Base-by-base conservation (phyloP, 164 flowering plant genomes). In the Kalanchoe fedtschenkoi region DNA sequence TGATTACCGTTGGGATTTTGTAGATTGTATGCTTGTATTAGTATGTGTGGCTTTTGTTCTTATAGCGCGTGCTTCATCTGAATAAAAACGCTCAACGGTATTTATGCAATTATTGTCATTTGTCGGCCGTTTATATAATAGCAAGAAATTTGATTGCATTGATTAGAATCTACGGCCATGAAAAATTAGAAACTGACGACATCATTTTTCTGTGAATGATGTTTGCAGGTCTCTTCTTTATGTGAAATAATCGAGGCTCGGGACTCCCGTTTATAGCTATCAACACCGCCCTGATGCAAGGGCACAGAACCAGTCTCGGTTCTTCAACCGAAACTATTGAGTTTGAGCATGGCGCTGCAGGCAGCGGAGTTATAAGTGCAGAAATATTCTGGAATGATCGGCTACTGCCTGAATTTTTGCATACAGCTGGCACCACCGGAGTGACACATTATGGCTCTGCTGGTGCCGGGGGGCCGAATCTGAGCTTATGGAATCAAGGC, bases 331-430 rank as follows among this genome's bases (percentile, higher is more conserved):
- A 77, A 59, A 65, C 66, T 26, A 53, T 81, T n/a, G 68, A 69
- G 61, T 72, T 77, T 70, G 83, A 81, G 14, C 75, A 73, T 71
- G 88, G 81, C 34, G 74, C 82, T 37, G 26, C 77, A 64, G 70
- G 69, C 62, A 69, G 64, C 66, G 53, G 74, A 58, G 69, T 54
- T 30, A 46, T 77, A 58, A 78, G 74, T 63, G 72, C 71, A 55
- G 82, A 74, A 32, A 51, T 75, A 5, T 69, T 69, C 66, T 80
- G 89, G 86, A 75, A 66, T 66, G 76, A 73, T 58, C 69, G 62
- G 32, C 72, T 51, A 46, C 17, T 75, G 30, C 66, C 80, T n/a
- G 78, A 76, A 11, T 74, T 58, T 68, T n/a, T 75, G 38, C 62
- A 67, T 5, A 54, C 79, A 17, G 60, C 69, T 13, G 30, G 44